A percentile compares a stretch with the other conserved stretches of the same genome.
Conservation (phyloP, 345 rosid species). For the Heritiera fomes region DNA sequence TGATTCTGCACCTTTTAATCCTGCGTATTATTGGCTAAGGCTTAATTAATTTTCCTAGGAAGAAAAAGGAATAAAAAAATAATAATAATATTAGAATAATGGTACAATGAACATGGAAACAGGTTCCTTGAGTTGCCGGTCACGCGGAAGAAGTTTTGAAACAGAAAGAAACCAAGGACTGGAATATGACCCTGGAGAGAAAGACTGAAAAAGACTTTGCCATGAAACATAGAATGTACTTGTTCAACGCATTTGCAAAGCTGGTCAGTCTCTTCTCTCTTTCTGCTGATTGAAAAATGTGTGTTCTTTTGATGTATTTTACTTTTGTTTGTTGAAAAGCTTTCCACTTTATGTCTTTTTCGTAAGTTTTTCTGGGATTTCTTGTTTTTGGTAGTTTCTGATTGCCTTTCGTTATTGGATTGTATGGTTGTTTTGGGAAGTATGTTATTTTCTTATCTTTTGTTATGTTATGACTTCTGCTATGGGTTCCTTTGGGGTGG, state of each 20-base stretch:
- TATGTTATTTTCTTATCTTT: background rate
- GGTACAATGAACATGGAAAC: background rate
- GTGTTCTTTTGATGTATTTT: conserved; percentile 18
- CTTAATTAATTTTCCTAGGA: background rate
- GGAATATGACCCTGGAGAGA: conserved; percentile 16
- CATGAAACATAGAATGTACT: background rate
- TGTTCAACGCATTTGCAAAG: conserved; percentile 22
- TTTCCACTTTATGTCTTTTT: conserved; percentile 2
- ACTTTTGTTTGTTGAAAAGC: background rate
- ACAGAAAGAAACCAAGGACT: conserved; percentile 23
- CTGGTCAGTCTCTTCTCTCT: conserved; percentile 28
- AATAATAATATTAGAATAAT: background rate
- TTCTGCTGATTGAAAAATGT: background rate
- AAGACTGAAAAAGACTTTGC: background rate
- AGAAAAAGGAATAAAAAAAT: background rate
- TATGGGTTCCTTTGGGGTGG: conserved; percentile 9
- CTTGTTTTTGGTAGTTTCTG: background rate
- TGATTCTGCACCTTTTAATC: background rate
- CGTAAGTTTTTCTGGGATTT: background rate
- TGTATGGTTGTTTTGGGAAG: conserved; percentile 10
- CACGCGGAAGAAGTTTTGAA: conserved; percentile 14
- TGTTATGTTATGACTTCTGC: background rate
- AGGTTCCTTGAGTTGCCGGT: conserved; percentile 34
- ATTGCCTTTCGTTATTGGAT: background rate
- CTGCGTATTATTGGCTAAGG: background rate